These are phyloP conservation scores for Pontederia paniculata DNA, from an alignment of 176 grass and related monocot genomes.

Conservation along the genomic window DNA sequence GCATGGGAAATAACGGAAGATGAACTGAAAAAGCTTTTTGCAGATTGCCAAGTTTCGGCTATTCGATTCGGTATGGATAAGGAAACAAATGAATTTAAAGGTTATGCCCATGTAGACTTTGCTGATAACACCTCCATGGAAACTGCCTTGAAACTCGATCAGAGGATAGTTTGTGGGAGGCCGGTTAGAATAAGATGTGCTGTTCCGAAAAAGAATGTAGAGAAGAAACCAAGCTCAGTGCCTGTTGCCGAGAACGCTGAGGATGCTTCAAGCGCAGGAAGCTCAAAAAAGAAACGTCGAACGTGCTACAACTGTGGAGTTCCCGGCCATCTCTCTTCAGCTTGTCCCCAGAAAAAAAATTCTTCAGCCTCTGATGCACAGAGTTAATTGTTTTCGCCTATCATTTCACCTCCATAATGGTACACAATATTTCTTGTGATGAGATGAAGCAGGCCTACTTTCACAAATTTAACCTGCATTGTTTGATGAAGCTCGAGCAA, in stretches of 20 bases:
- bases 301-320: slow-evolving; percentile 73
- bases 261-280: slow-evolving; percentile 19
- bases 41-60: slow-evolving; percentile 63
- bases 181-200: slow-evolving; percentile 73
- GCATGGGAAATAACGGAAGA: slow-evolving; percentile 79
- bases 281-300: slow-evolving; percentile 68
- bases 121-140: slow-evolving; percentile 38
- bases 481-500: too few relatives aligned
- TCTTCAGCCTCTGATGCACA: not conserved
- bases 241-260: slow-evolving; percentile 5
- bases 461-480: not conserved
- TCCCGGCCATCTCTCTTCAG: slow-evolving; percentile 63
- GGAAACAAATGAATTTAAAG: slow-evolving; percentile 75
- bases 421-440: not conserved
- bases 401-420: not conserved
- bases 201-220: slow-evolving; percentile 37
- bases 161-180: slow-evolving; percentile 52
- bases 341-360: slow-evolving; percentile 48
- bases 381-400: not conserved
- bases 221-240: slow-evolving; percentile 9
- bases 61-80: slow-evolving; percentile 78
- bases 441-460: not conserved
- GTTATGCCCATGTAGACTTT: slow-evolving; percentile 73
- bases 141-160: slow-evolving; percentile 66
- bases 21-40: slow-evolving; percentile 57